Conservation (phyloP, 1,139 yeast species). For the Kodamaea fungicola region DNA sequence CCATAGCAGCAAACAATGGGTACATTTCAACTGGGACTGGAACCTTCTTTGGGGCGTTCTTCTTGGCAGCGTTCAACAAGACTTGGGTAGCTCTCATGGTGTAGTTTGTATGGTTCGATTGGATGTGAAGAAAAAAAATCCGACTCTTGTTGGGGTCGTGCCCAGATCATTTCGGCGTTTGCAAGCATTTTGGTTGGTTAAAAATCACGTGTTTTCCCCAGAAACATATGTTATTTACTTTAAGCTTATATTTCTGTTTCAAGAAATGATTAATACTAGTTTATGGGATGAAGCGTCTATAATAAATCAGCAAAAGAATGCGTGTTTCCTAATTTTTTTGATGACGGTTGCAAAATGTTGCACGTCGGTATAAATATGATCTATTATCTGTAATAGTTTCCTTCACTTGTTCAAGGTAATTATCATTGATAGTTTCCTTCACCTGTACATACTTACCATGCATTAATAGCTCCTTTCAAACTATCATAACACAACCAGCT, state of each 20-base stretch:
- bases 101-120: conserved; percentile 8
- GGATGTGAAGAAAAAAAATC: conserved; percentile 7
- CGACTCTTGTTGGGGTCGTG: not conserved
- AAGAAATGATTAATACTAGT: no score
- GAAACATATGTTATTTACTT: no score
- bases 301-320: no score
- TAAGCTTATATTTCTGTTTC: no score
- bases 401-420: no score
- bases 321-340: no score
- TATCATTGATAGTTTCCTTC: no score
- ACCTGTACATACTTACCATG: no score
- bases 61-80: conserved; percentile 50
- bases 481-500: conserved; percentile 87
- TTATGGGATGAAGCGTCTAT: no score
- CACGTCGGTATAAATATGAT: no score
- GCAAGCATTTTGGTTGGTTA: conserved; percentile 17
- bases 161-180: conserved; percentile 1
- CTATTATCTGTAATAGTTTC: not conserved
- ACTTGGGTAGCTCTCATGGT: conserved; percentile 57
- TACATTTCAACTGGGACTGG: conserved; percentile 70
- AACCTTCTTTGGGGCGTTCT: conserved; percentile 24
- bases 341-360: no score
- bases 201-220: conserved; percentile 11
- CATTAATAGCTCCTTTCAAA: conserved; percentile 40
- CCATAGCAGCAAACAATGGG: conserved; percentile 61